A percentile compares a stretch with the other conserved stretches of the same genome.
Conservation (phyloP, 2,329 filamentous ascomycete genomes). For the Malbranchea cinnamomea region DNA sequence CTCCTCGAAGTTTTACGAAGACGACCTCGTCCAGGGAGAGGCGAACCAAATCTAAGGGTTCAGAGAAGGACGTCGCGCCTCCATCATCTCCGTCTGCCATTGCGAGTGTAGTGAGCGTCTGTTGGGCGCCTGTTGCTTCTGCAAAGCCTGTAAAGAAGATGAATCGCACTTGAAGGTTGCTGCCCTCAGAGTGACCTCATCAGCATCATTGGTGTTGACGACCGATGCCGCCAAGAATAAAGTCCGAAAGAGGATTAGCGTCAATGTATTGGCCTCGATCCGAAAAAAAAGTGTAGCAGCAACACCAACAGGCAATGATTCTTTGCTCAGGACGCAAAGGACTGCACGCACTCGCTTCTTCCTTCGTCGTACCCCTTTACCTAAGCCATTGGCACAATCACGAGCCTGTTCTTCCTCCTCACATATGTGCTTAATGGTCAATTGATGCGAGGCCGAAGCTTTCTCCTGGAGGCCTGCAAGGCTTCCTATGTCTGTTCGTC, state of each 20-base stretch:
- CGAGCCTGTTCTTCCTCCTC: too few relatives aligned
- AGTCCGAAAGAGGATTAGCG: constrained; percentile 14
- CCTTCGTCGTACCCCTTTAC: too few relatives aligned
- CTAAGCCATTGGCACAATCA: too few relatives aligned
- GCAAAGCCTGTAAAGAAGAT: constrained; percentile 1
- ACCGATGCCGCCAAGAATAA: constrained; percentile 3
- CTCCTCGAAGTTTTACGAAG: constrained; percentile 91
- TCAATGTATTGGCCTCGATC: too few relatives aligned
- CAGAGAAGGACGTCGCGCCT: constrained; percentile 53
- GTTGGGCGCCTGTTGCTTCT: background rate
- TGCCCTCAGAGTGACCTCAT: background rate
- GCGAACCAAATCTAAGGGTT: constrained; percentile 90
- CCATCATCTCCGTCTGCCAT: constrained; percentile 71
- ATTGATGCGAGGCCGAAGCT: too few relatives aligned
- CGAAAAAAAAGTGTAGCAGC: too few relatives aligned
- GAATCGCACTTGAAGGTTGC: background rate
- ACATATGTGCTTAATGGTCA: too few relatives aligned
- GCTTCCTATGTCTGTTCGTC: too few relatives aligned
- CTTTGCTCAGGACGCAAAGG: too few relatives aligned
- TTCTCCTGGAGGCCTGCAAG: too few relatives aligned
- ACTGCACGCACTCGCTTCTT: too few relatives aligned
- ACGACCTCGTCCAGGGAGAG: constrained; percentile 90
- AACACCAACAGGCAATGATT: too few relatives aligned
- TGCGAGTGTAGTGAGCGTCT: constrained; percentile 3
- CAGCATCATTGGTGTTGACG: background rate